Evolutionary conservation across 805 yeast genomes (phyloP), one percentile per base, ranked within the genome.

Genomic region (Sungouiella blattae): DNA sequence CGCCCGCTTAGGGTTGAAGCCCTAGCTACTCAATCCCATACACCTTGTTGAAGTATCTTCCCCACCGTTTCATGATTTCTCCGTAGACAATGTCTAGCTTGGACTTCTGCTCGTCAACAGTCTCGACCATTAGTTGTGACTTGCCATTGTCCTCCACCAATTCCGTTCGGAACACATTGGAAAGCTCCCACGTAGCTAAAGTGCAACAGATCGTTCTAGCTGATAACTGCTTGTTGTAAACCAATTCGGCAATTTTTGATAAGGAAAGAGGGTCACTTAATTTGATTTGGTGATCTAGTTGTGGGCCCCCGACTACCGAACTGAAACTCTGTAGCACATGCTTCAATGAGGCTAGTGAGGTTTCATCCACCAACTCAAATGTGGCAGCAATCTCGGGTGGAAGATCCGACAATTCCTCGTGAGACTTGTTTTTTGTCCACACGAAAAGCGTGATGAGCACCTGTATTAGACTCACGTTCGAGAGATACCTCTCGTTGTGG

Each of bases 151-250:
- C 32, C 11, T 29, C 29, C 12, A 14, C 15, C n/a, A 53, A 22
- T 17, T 37, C 25, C 21, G 43, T 42, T 3, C 34, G 37, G 30
- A 29, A 51, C 16, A 25, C 41, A 36, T 52, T 54, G n/a, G 36
- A 26, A 4, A 67, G 35, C 33, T 64, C 66, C 69, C 69, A 67
- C 15, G 61, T 28, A 4, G 67, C 69, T 18, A 65, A 31, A 7
- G 56, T 45, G 30, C 66, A 55, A 42, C 67, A 62, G 7, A 66
- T 35, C 5, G 63, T 55, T 30, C 69, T 40, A 3, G 53, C 49
- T 5, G 67, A 47, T 3, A 64, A 43, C 4, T 38, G 37, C 6
- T 57, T 60, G 2, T 38, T 36, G 4, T 36, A 24, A 0, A 56
- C 41, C 14, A 46, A 27, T 1, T 33, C 36, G 12, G 49, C 41